Base-by-base conservation (phyloP, 2,329 filamentous ascomycete species). In the Alternaria atra region DNA sequence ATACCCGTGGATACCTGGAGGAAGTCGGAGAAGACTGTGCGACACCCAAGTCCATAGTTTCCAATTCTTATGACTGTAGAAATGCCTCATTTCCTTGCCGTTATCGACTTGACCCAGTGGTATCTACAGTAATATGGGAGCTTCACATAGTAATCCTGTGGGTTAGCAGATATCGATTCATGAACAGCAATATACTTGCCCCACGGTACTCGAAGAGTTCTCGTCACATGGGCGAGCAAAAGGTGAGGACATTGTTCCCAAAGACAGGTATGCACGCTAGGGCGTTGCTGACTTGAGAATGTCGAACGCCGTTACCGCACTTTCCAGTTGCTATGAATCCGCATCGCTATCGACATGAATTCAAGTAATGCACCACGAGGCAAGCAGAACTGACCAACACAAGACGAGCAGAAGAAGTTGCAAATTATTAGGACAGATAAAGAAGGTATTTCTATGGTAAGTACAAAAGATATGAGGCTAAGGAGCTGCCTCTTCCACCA, bases 391-490 rank as follows among this genome's bases (percentile, higher is more conserved):
- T 51, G 35, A 55, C 8, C 29, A 29, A 51, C 47, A 40, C 23
- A 32, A 20, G 32, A 37, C 17, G 30, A 39, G 20, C 30, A 29
- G 30, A 35, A 35, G n/a, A 32, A 39, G 17, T 30, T 29, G 35
- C 27, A 37, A 17, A 37, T 44, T 59, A 59, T 55, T 50, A 59
- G 29, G 37, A 35, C 37, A 59, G 23, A 35, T 29, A 60, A 55
- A 37, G 47, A 60, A 60, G 52, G 39, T 52, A 61, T 10, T 35
- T 55, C 34, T 46, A 52, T 43, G 34, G 25, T 55, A 61, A 48
- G 40, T 63, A 65, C 62, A 61, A 55, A 44, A 47, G 52, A 52
- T 51, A 43, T 52, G 42, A 39, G 46, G 32, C 58, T 57, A 58
- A 51, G 40, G 42, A 48, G 55, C 52, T 37, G 44, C 48, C 57